Evolutionary conservation across 73 alveolate species (phyloP).

Genomic region (Tetrahymena thermophila): DNA sequence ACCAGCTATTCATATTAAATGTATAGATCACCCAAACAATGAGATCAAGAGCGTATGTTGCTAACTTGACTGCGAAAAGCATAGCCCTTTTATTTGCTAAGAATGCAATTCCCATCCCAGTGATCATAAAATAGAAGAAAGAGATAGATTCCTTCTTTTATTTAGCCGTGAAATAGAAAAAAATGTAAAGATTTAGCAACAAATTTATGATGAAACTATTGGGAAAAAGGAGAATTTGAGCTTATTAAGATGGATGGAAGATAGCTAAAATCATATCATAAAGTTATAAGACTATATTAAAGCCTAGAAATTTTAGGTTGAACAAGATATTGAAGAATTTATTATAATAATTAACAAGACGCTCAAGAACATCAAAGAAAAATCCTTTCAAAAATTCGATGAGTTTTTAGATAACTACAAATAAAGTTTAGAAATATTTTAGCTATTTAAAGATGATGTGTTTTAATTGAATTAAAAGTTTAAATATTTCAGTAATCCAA

Average conservation of each 20-base stretch:
- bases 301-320: not conserved
- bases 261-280: not conserved
- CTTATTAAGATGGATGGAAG: not conserved
- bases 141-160: not conserved
- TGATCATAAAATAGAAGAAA: not conserved
- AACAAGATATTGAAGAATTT: not conserved
- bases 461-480: not conserved
- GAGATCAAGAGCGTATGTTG: not conserved
- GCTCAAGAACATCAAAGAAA: not conserved
- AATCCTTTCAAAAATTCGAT: not conserved
- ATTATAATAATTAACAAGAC: not conserved
- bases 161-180: not conserved
- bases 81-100: not conserved
- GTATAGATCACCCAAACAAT: not conserved
- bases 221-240: not conserved
- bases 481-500: not conserved
- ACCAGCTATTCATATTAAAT: not conserved
- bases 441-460: not conserved
- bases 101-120: not conserved
- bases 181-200: not conserved
- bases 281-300: not conserved
- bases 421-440: not conserved
- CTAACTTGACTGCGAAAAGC: not conserved
- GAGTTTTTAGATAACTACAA: not conserved
- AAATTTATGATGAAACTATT: not conserved